Evolutionary conservation across 768 basidiomycete genomes (phyloP).

Genomic region (Amanita rimosa): DNA sequence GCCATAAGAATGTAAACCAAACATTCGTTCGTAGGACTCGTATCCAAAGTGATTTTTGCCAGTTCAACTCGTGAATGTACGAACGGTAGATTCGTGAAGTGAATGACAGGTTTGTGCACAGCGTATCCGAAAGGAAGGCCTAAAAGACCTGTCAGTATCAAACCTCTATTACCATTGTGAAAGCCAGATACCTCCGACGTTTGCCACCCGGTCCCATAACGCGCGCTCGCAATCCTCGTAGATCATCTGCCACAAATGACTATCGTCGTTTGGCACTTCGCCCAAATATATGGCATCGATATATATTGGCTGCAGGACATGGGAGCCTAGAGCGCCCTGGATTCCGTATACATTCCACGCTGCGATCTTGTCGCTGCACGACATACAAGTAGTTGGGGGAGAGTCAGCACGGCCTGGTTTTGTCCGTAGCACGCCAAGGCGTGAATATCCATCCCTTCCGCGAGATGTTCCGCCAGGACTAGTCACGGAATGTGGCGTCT

Average conservation of each 20-base stretch:
- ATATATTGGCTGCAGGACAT: conserved; percentile 50
- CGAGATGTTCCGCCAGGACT: conserved; percentile 37
- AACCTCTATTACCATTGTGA: not conserved
- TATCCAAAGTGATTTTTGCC: conserved; percentile 14
- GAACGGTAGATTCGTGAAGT: conserved; percentile 53
- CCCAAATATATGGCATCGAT: conserved; percentile 60
- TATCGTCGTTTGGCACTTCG: conserved; percentile 34
- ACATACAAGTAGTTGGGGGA: conserved; percentile 73
- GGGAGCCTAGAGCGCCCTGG: conserved; percentile 69
- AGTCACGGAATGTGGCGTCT: conserved; percentile 9
- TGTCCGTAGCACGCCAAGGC: conserved; percentile 73
- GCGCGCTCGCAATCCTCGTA: conserved; percentile 58
- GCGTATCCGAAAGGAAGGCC: conserved; percentile 37
- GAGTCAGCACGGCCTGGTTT: conserved; percentile 93
- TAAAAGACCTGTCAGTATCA: conserved; percentile 12
- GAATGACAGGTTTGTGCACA: conserved; percentile 38
- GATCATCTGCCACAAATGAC: conserved; percentile 21
- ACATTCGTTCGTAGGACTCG: conserved; percentile 66
- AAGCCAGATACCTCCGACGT: conserved; percentile 24
- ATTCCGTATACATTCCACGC: conserved; percentile 77
- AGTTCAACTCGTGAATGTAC: conserved; percentile 37
- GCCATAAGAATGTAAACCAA: conserved; percentile 10
- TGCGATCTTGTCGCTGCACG: conserved; percentile 93
- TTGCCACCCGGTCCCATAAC: conserved; percentile 44
- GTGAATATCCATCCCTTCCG: conserved; percentile 72